Base-by-base conservation (phyloP, 306 rosid genomes). In the Cucurbita maxima region DNA sequence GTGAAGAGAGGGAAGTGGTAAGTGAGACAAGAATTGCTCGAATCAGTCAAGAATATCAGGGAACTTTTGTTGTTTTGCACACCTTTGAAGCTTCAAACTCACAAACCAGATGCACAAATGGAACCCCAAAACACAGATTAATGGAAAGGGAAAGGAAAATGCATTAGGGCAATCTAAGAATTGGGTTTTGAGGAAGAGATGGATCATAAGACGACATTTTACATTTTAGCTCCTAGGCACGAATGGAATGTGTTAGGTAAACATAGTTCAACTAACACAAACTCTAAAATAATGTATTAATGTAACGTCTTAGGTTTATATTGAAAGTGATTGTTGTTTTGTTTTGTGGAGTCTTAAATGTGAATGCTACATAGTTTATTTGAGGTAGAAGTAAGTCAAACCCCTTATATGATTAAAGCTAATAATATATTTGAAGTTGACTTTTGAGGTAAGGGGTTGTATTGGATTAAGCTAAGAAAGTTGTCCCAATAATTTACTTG, bases 1-100 rank as follows among this genome's bases (percentile, higher is more conserved):
- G 73, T 67, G 76, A 71, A 44, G 40, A 55, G 41, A 54, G 68
- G 83, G 79, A 87, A 77, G 81, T 81, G 79, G 75, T 74, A 51
- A 67, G 58, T 30, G 75, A 68, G 75, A 74, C 75, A 72, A 73
- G 19, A 45, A 8, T 48, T 50, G 74, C 74, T 50, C 58, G 34
- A 50, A 48, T 50, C 45, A 25, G 47, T 70, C 47, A 48, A 70
- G 74, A 51, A 50, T 70, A 14, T 34, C 3, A 30, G 74, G 57
- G 69, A 77, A 66, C 40, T 54, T 70, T 36, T 51, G 77, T 64
- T 63, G 58, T 64, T 43, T 79, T 62, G 62, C 73, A 68, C 73
- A 74, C 72, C 7, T 47, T 81, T 76, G 77, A 82, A 84, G 43
- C 69, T 15, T 69, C 58, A 48, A 48, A 48, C 58, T 25, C 22